These are phyloP conservation scores for Coemansia sp. DNA, from an alignment of 192 early-diverging fungal genomes.

Conservation along the genomic window DNA sequence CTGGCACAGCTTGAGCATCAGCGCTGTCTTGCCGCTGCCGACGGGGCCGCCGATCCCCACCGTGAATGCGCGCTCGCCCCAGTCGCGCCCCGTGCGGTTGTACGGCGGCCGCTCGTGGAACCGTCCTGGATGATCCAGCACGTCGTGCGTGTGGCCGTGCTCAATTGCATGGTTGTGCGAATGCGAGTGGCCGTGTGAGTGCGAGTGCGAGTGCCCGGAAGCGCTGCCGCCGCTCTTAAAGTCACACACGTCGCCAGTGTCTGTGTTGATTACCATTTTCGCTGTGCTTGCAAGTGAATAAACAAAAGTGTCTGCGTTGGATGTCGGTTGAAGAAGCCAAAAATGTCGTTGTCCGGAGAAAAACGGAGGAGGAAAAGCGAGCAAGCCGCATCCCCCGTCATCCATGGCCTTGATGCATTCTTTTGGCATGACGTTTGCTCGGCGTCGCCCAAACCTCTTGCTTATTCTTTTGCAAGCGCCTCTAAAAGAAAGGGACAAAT, in stretches of 20 bases:
- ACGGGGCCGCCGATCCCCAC: conserved; percentile 96
- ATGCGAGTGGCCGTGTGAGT: conserved; percentile 35
- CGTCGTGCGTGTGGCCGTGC: conserved; percentile 91
- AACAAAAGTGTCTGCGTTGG: neutral
- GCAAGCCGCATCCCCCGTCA: too few species aligned
- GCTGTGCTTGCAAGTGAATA: neutral
- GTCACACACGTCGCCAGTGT: conserved; percentile 28
- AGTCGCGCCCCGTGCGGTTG: conserved; percentile 76
- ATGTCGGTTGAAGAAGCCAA: neutral
- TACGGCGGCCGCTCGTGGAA: conserved; percentile 75
- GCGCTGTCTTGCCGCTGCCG: conserved; percentile 91
- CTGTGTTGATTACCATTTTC: conserved; percentile 4
- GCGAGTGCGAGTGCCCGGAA: conserved; percentile 22
- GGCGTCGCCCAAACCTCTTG: too few species aligned
- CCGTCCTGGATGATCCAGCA: conserved; percentile 82
- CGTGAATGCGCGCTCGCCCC: conserved; percentile 91
- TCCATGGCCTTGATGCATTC: too few species aligned
- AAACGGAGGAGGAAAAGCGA: too few species aligned
- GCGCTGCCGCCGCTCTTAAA: conserved; percentile 31
- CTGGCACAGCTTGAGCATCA: conserved; percentile 89
- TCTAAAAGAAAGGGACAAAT: too few species aligned
- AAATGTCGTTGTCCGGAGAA: too few species aligned
- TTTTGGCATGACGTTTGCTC: too few species aligned
- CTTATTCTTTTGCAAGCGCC: too few species aligned
- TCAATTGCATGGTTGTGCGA: conserved; percentile 60